Conservation (phyloP, 352 stramenopile species). For the Phytophthora colocasiae region DNA sequence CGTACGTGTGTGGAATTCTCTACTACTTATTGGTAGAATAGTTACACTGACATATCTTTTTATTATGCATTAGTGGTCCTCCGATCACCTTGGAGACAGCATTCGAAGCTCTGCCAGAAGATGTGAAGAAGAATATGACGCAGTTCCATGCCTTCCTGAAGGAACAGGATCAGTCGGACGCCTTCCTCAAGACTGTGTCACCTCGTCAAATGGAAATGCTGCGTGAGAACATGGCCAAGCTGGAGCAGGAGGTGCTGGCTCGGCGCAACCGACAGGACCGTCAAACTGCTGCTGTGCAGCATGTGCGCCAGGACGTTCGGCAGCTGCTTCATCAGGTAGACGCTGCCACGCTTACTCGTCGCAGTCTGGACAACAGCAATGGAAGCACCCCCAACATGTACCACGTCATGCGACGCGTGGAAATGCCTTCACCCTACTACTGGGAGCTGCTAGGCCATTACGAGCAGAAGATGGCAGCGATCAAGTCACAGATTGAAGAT, state of each 20-base stretch:
- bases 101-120: slow-evolving; percentile 70
- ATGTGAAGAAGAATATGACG: slow-evolving; percentile 82
- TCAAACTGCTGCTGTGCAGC: slow-evolving; percentile 66
- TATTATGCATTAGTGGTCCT: slow-evolving; percentile 28
- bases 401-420: slow-evolving; percentile 74
- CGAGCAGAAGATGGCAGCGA: slow-evolving; percentile 70
- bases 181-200: slow-evolving; percentile 79
- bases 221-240: slow-evolving; percentile 57
- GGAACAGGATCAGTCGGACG: slow-evolving; percentile 74
- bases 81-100: slow-evolving; percentile 78
- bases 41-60: slow-evolving; percentile 1
- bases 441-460: slow-evolving; percentile 80
- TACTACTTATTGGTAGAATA: background rate
- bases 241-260: slow-evolving; percentile 73
- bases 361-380: slow-evolving; percentile 65
- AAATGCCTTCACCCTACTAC: slow-evolving; percentile 85
- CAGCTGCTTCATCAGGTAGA: slow-evolving; percentile 82
- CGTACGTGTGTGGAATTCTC: slow-evolving; percentile 16
- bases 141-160: slow-evolving; percentile 82
- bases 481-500: slow-evolving; percentile 82
- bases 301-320: slow-evolving; percentile 76
- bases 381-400: slow-evolving; percentile 50
- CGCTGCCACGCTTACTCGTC: slow-evolving; percentile 65
- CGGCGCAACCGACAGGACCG: slow-evolving; percentile 66
- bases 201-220: slow-evolving; percentile 59